Base-by-base conservation (phyloP, 495 filamentous ascomycete species). In the Bacidia gigantensis region DNA sequence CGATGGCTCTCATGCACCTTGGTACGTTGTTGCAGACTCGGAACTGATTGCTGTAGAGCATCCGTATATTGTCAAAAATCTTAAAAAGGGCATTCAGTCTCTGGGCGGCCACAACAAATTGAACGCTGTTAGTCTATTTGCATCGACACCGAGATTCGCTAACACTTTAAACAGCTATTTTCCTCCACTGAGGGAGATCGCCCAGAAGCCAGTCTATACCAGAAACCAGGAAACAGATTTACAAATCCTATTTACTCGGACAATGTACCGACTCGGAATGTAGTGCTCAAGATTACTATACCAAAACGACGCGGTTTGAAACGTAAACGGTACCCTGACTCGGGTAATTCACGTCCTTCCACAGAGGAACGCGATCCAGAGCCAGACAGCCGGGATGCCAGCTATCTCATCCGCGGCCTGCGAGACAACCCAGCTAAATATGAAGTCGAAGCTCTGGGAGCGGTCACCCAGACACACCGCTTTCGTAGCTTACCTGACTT, bases 281-380 rank as follows among this genome's bases (percentile, higher is more conserved):
- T 97, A 24, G 71, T 97, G 21, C 71, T 98, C 22, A 88, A 89
- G 66, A 73, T 98, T 43, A 87, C 83, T 0, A 79, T 95, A 1
- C 93, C 93, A 0, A 90, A 84, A 64, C 70, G 85, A 42, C 93
- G 87, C 3, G 87, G 89, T 2, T 76, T 87, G 42, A 95, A 86
- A 63, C 77, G 87, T 26, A 92, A 87, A 65, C 70, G 79, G n/a
- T n/a, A n/a, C n/a, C n/a, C n/a, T n/a, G n/a, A n/a, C n/a, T n/a
- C n/a, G n/a, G n/a, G n/a, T n/a, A n/a, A n/a, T n/a, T n/a, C n/a
- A 21, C 32, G 42, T 32, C 14, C 25, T 49, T n/a, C 21, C 51
- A 14, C 2, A 46, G 54, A 2, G 61, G 64, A 12, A n/a, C n/a
- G n/a, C 63, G 59, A n/a, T 58, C 60, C 11, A 39, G 58, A 50